These are phyloP conservation scores for Chloris gayana DNA, from an alignment of 176 grass and related monocot species.

Conservation along the genomic window DNA sequence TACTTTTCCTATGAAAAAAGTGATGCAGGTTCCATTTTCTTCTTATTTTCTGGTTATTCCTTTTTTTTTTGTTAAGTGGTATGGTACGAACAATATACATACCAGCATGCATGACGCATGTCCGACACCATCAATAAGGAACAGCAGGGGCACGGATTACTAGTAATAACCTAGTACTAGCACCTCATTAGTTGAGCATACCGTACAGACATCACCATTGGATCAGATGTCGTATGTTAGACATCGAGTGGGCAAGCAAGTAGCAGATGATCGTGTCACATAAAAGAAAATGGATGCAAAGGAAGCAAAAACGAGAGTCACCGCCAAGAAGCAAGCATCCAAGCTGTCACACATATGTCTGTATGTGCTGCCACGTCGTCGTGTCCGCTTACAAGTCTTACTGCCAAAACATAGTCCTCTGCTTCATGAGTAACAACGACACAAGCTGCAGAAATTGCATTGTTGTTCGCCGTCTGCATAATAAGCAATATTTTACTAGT, in stretches of 20 bases:
- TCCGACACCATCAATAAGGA: no score
- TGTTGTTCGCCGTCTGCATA: no score
- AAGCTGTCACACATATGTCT: neutral
- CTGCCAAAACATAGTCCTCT: neutral
- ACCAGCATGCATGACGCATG: no score
- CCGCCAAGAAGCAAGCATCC: neutral
- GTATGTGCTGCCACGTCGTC: no score
- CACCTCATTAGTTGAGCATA: neutral
- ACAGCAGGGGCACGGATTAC: no score
- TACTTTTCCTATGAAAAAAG: no score
- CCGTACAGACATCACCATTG: neutral
- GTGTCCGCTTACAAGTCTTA: neutral
- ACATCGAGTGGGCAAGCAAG: neutral
- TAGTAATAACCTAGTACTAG: neutral
- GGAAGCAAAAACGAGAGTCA: neutral
- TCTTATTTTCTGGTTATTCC: no score
- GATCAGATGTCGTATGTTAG: neutral
- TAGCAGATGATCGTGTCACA: neutral
- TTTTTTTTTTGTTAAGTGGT: no score
- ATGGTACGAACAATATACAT: no score
- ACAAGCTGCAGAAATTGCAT: neutral
- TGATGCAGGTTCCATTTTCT: no score
- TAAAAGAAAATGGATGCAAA: neutral
- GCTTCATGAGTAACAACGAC: neutral
- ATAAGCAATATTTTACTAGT: no score